Evolutionary conservation across 257 asterid species (phyloP), one percentile per base, ranked within the genome.

Genomic region (Scutellaria baicalensis): DNA sequence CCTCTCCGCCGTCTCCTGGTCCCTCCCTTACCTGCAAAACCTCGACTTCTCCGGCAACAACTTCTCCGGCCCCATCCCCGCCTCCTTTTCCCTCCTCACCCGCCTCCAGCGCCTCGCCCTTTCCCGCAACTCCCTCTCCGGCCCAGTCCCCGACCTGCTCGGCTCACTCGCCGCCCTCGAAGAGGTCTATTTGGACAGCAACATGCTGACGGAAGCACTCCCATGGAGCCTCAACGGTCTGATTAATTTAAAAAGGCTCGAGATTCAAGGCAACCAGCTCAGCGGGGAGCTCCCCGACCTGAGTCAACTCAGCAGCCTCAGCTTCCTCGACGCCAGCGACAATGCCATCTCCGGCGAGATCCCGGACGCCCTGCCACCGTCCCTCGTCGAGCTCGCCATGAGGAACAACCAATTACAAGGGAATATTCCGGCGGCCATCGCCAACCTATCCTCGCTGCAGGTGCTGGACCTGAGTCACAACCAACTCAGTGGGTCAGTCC

Each of bases 401-500:
- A 81, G 96, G 63, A 86, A 83, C 61, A 92, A 92, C 63, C 82
- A 74, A 42, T 33, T 90, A 3, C 75, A 61, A 2, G 96, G 97
- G 51, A 76, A 66, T 38, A 73, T 90, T 6, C 95, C 93, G 47
- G 71, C 66, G 6, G 16, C 14, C 10, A 52, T 55, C 21, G 58
- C 58, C 17, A 69, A 58, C 23, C 39, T 78, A 9, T 54, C 60
- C 18, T 81, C 20, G 9, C 57, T 92, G 6, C 93, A 92, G 64
- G 96, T 88, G 5, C 1, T 92, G 42, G 97, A 92, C 77, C 80
- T 92, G 81, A 90, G 97, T 80, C 85, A 88, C 81, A 90, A 92
- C 73, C 52, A 20, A 68, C 89, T 92, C 83, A 64, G 55, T 36
- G 97, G 93, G 75, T 69, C 83, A 2, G 83, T 88, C 2, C 89